These are phyloP conservation scores for Ophiognomonia clavigignenti-juglandacearum DNA, from an alignment of 2,329 filamentous ascomycete species.

Conservation along the genomic window DNA sequence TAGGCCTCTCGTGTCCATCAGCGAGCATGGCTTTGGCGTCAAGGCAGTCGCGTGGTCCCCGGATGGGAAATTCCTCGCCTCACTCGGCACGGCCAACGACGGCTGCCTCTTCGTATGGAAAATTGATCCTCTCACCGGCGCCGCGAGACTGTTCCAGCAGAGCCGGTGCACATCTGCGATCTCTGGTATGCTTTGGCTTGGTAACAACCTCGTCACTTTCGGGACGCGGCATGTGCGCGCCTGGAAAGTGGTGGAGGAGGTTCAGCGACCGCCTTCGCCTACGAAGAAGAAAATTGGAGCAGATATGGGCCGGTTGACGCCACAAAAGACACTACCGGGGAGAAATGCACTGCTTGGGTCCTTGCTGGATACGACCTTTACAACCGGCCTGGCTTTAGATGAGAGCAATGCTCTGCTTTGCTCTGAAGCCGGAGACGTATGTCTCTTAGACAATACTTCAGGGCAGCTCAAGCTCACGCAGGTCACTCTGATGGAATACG, in stretches of 20 bases:
- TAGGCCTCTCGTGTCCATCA: constrained; percentile 75
- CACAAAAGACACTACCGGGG: constrained; percentile 70
- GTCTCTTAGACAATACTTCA: constrained; percentile 73
- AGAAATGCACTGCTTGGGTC: constrained; percentile 82
- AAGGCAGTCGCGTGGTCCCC: constrained; percentile 84
- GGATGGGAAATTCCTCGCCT: constrained; percentile 81
- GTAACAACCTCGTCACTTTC: constrained; percentile 75
- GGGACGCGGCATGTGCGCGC: constrained; percentile 78
- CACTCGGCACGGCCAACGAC: constrained; percentile 83
- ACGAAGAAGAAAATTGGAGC: constrained; percentile 53
- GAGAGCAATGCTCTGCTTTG: constrained; percentile 75
- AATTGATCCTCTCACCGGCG: constrained; percentile 75
- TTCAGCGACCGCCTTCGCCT: constrained; percentile 49
- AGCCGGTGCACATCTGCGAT: constrained; percentile 88
- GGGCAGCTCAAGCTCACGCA: constrained; percentile 67
- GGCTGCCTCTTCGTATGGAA: constrained; percentile 91
- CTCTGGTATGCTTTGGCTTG: constrained; percentile 86
- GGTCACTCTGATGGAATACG: constrained; percentile 62
- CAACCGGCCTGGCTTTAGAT: constrained; percentile 67
- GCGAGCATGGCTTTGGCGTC: constrained; percentile 87
- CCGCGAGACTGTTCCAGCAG: constrained; percentile 74
- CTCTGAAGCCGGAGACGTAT: constrained; percentile 85
- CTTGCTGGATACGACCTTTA: constrained; percentile 80
- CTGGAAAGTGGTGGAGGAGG: constrained; percentile 54
- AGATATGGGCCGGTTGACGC: constrained; percentile 26